Evolutionary conservation across 768 basidiomycete genomes (phyloP), one percentile per base, ranked within the genome.

Genomic region (Phanerochaete carnosa): DNA sequence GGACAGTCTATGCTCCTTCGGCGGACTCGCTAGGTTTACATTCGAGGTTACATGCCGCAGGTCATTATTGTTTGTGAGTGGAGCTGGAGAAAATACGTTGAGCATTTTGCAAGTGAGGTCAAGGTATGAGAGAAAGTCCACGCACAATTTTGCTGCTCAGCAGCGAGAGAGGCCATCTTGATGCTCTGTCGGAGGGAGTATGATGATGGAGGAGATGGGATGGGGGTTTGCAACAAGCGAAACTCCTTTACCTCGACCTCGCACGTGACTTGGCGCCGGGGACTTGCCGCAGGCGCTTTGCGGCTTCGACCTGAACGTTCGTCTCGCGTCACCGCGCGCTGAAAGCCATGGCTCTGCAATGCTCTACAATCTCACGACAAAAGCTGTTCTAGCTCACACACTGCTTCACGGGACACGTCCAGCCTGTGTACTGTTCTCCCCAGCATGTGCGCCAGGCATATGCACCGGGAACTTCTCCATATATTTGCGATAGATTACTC

Each of bases 11-110:
- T 75, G 73, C 53, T 74, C 72, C 53, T 68, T 70, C 60, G 56
- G 66, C 52, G 60, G 73, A 69, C 62, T 76, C 67, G 52, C 75
- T 59, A 86, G 77, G 49, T 76, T 72, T 13, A 76, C 72, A 30
- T 74, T 74, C 28, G 84, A 85, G 22, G 81, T 82, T 74, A 86
- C 83, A 67, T 81, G 82, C 46, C 84, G 80, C 50, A 84, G 75
- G 68, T 85, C 83, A 43, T 39, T 37, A 25, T n/a, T 23, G 25
- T 37, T 55, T 19, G 37, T 6, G 35, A 43, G 23, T 25, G 23
- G 54, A 16, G 33, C 35, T 33, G 32, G 9, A 52, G 35, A 37
- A 43, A 25, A 52, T 15, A 11, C 13, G 22, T 23, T 55, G 11
- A 55, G 54, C 33, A 25, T 6, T 49, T 19, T 5, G 23, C n/a